Evolutionary conservation across 129 eudicot species (phyloP).

Genomic region (Solidago caesia): DNA sequence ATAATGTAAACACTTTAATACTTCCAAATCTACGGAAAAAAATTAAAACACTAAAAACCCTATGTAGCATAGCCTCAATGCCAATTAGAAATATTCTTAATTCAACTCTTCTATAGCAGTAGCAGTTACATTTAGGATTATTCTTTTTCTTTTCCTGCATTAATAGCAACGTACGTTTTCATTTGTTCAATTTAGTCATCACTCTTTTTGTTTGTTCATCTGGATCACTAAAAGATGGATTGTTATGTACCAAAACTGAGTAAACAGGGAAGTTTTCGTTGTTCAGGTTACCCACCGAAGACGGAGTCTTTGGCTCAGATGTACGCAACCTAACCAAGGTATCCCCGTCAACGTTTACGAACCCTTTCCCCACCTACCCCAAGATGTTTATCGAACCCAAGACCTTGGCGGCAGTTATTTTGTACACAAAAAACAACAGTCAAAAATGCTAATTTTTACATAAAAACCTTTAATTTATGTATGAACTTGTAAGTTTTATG

Average conservation of each 20-base stretch:
- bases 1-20: neutral
- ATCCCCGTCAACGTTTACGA: no score
- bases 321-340: no score
- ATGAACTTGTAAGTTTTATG: no score
- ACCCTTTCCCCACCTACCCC: no score
- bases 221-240: neutral
- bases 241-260: neutral
- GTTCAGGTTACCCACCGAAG: no score
- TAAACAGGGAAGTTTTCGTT: no score
- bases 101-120: neutral
- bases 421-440: no score
- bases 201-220: neutral
- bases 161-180: neutral
- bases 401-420: no score
- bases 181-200: neutral
- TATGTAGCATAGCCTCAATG: neutral
- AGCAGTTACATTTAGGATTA: neutral
- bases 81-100: neutral
- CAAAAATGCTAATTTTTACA: no score
- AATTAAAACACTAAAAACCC: constrained; percentile 2
- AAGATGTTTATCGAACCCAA: no score
- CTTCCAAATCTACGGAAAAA: neutral
- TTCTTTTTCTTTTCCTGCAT: neutral
- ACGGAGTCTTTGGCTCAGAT: no score
- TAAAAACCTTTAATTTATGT: no score